Conservation (phyloP, 352 stramenopile species). For the Phytophthora tentaculata region DNA sequence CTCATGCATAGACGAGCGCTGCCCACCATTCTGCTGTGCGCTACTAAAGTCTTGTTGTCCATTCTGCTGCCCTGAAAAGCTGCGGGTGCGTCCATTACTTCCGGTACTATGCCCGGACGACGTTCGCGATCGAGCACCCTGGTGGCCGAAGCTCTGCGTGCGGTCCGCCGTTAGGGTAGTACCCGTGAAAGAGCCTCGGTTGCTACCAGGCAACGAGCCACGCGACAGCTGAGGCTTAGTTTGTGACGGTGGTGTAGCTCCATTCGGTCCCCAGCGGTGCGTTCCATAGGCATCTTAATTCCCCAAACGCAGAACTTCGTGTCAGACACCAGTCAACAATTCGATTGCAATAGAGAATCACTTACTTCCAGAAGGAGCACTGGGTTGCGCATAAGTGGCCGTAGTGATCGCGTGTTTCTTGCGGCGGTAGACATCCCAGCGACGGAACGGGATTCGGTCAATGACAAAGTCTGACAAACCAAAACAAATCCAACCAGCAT, state of each 20-base stretch:
- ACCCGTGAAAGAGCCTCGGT: constrained; percentile 33
- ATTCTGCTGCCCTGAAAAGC: constrained; percentile 36
- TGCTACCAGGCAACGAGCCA: constrained; percentile 32
- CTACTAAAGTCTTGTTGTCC: constrained; percentile 28
- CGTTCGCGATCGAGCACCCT: constrained; percentile 20
- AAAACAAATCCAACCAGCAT: constrained; percentile 30
- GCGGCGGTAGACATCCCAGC: constrained; percentile 83
- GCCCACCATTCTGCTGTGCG: constrained; percentile 19
- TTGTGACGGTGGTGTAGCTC: constrained; percentile 45
- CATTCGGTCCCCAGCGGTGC: constrained; percentile 69
- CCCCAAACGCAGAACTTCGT: neutral
- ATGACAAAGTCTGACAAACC: constrained; percentile 69
- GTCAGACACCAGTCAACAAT: constrained; percentile 1
- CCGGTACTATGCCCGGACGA: constrained; percentile 24
- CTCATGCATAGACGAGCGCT: constrained; percentile 39
- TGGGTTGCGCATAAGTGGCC: constrained; percentile 50
- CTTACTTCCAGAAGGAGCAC: constrained; percentile 44
- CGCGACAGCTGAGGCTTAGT: constrained; percentile 29
- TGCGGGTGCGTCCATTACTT: constrained; percentile 33
- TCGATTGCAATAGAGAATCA: constrained; percentile 6
- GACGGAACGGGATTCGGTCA: constrained; percentile 79
- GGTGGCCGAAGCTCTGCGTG: constrained; percentile 33
- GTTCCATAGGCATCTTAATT: constrained; percentile 59
- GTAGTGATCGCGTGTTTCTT: constrained; percentile 59
- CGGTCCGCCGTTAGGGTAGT: constrained; percentile 26